Base-by-base conservation (phyloP, 257 asterid species). In the Verbascum thapsus region DNA sequence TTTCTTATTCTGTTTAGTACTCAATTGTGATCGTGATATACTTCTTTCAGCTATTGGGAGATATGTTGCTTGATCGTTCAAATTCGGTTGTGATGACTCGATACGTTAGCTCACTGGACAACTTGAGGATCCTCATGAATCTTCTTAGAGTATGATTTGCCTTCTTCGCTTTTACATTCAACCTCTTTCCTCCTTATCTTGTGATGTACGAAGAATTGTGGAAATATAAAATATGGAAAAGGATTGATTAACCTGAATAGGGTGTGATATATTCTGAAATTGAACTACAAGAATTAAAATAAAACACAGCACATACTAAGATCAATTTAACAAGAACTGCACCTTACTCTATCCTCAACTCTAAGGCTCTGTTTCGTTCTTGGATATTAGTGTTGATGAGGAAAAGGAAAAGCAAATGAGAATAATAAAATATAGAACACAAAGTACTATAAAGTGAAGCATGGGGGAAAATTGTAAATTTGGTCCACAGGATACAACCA, bases 111-210 rank as follows among this genome's bases (percentile, higher is more conserved):
- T 88, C 96, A 60, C 67, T 78, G 65, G 91, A 88, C 56, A 83
- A 85, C 73, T 73, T 88, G 80, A 85, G 94, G 80, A 83, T 88
- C 76, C 81, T 88, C 61, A 85, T 85, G 96, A 83, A 85, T 82
- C 92, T 88, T 58, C 87, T 85, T 45, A 81, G 90, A 72, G 95
- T 88, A 83, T 39, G 84, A 67, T 76, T 61, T n/a, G 23, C 67
- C 41, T 53, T 42, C 70, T 40, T 58, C 12, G 18, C 68, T 37
- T 22, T 44, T 41, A 20, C 10, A 15, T 54, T 19, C 26, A 47
- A 19, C 30, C 51, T 45, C 34, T 10, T 16, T 54, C 37, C 62
- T 44, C 42, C 62, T 44, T 16, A 1, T 53, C 30, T 19, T 16
- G 51, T 17, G 47, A 6, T 70, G 41, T 41, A 13, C 18, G 8